Percentiles rank a stretch among this genome's conserved stretches.
phyloP scores from a whole-genome alignment of 768 basidiomycete species.

The Symmetrospora coprosmae region DNA sequence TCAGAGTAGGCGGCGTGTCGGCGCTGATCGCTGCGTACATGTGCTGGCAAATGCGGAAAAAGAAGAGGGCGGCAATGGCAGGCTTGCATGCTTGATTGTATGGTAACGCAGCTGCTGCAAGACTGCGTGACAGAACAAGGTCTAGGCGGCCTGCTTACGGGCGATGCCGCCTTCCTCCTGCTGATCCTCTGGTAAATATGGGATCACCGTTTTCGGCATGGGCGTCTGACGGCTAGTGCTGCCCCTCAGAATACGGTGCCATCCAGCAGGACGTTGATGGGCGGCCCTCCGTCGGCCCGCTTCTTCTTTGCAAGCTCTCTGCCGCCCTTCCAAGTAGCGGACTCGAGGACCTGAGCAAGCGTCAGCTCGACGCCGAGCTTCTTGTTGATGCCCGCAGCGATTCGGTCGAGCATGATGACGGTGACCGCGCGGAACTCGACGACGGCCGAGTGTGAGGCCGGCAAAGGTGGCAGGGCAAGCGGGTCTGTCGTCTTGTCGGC shows the following conservation, averaged over 20 bases:
- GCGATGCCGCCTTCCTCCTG: no score
- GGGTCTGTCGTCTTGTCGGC: constrained; percentile 35
- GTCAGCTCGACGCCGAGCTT: constrained; percentile 50
- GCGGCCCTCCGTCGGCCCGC: constrained; percentile 42
- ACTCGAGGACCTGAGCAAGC: constrained; percentile 78
- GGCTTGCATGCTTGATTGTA: no score
- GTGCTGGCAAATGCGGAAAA: constrained; percentile 14
- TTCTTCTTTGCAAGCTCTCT: constrained; percentile 73
- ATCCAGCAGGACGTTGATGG: constrained; percentile 26
- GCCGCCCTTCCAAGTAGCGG: constrained; percentile 94
- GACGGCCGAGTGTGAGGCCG: constrained; percentile 71
- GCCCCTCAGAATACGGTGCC: constrained; percentile 25
- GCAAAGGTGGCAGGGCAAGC: constrained; percentile 50
- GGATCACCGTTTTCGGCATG: no score
- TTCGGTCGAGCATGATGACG: constrained; percentile 79
- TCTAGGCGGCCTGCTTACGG: no score
- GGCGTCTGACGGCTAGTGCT: not conserved
- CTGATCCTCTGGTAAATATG: no score
- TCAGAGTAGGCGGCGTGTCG: constrained; percentile 12
- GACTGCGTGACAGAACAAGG: no score
- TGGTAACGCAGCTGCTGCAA: no score
- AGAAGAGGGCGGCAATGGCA: not conserved
- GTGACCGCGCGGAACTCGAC: constrained; percentile 96
- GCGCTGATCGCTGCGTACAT: constrained; percentile 9
- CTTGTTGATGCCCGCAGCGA: constrained; percentile 54